Conservation (phyloP, 2,329 filamentous ascomycete species). For the Colletotrichum cuscutae region DNA sequence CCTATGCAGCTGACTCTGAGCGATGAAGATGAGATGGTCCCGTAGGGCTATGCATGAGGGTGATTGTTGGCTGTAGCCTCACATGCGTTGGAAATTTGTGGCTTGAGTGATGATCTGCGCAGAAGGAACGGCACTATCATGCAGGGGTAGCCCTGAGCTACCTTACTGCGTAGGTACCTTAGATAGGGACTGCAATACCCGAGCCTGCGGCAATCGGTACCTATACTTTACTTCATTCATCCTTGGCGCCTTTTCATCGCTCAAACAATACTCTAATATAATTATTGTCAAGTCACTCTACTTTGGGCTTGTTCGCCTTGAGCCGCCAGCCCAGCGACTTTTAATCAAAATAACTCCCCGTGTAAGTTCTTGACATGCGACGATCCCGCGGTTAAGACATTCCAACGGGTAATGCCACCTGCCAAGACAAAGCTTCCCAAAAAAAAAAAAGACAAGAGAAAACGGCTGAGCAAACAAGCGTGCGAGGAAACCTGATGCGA, state of each 20-base stretch:
- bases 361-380: neutral
- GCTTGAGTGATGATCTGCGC: constrained; percentile 32
- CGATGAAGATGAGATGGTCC: constrained; percentile 9
- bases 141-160: constrained; percentile 21
- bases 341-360: neutral
- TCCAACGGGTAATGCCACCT: neutral
- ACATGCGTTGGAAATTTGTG: constrained; percentile 22
- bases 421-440: neutral
- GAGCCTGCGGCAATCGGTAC: constrained; percentile 12
- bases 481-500: constrained; percentile 2
- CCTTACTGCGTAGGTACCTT: too few species aligned
- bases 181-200: constrained; percentile 2
- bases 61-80: constrained; percentile 17
- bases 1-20: neutral
- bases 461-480: constrained; percentile 19
- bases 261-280: too few species aligned
- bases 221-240: neutral
- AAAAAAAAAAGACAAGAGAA: neutral
- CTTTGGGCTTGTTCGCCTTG: neutral
- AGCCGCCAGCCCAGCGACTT: neutral
- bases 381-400: neutral
- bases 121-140: constrained; percentile 8
- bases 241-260: too few species aligned
- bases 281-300: neutral
- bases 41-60: constrained; percentile 27